Base-by-base conservation (phyloP, 2,329 filamentous ascomycete species). In the Arthrobotrys iridis region DNA sequence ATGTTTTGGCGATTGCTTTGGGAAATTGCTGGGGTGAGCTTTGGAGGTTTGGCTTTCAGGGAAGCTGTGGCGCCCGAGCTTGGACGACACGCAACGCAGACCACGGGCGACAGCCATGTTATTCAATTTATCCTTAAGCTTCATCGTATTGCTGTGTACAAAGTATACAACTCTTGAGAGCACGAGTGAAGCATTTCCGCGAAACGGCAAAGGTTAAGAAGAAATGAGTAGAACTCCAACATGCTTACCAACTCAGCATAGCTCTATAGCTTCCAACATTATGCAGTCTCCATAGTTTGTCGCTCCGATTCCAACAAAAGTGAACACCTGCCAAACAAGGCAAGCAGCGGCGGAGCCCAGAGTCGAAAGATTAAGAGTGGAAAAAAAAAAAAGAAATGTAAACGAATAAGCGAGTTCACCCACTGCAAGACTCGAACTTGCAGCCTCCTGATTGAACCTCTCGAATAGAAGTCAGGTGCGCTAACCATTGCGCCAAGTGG, bases 401-500 rank as follows among this genome's bases (percentile, higher is more conserved):
- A 66, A 57, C 57, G 35, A 40, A 66, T 50, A 48, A 10, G 13
- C 30, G 28, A 63, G 43, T 65, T 37, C 62, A 66, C 62, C 62
- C 62, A 66, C 48, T 66, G 62, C 46, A 66, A 43, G 62, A 66
- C 62, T 66, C 62, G 62, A 66, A 66, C 62, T 43, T 66, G 46
- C 62, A 66, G 62, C 62, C 62, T 66, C 62, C 62, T 66, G 62
- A 66, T 66, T 5, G 35, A 66, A 20, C 24, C 18, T 30, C 45
- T 63, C 11, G 33, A 20, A 65, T 66, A 66, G 62, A 66, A 66
- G 62, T 66, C 62, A 66, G 62, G 62, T 66, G 62, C 62, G 62
- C 62, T 66, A 66, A 66, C 62, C 62, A 66, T 66, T 66, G 62
- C 62, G 62, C 62, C 62, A 66, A 66, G 48, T 66, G 62, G 62